These are phyloP conservation scores for Helotiales sp. DNA, from an alignment of 2,329 filamentous ascomycete genomes.

Conservation along the genomic window DNA sequence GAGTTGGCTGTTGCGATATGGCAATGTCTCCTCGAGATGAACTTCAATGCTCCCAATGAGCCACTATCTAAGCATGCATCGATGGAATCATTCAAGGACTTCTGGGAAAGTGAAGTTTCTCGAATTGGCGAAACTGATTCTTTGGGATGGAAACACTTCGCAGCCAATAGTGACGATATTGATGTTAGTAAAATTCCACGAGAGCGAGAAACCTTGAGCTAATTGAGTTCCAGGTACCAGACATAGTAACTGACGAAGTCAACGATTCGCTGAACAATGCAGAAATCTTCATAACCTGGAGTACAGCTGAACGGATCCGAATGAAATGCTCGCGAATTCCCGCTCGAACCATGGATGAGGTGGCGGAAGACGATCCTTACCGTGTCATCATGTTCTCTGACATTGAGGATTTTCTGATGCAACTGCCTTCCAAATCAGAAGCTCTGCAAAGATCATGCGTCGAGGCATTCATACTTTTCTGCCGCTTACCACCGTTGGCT, in stretches of 20 bases:
- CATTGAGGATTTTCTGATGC: slow-evolving; percentile 65
- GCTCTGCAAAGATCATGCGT: slow-evolving; percentile 56
- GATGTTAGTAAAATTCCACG: slow-evolving; percentile 2
- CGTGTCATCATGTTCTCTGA: slow-evolving; percentile 82
- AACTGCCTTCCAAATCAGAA: slow-evolving; percentile 50
- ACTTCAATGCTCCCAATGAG: slow-evolving; percentile 60
- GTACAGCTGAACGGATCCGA: slow-evolving; percentile 57
- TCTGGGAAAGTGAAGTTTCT: slow-evolving; percentile 85
- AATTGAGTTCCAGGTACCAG: slow-evolving; percentile 17
- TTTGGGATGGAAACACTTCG: slow-evolving; percentile 70
- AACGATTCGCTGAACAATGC: slow-evolving; percentile 25
- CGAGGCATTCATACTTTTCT: slow-evolving; percentile 74
- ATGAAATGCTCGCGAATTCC: slow-evolving; percentile 60
- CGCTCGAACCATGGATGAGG: slow-evolving; percentile 75
- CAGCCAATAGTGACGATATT: slow-evolving; percentile 26
- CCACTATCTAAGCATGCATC: slow-evolving; percentile 27
- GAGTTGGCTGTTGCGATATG: slow-evolving; percentile 80
- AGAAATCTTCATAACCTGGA: slow-evolving; percentile 51
- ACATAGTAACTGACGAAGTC: slow-evolving; percentile 31
- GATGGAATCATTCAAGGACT: slow-evolving; percentile 63
- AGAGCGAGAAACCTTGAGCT: background rate
- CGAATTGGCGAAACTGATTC: slow-evolving; percentile 77
- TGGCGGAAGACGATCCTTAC: slow-evolving; percentile 80
- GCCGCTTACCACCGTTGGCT: slow-evolving; percentile 60
- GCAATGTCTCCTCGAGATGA: slow-evolving; percentile 81